Base-by-base conservation (phyloP, 163 green algal genomes). In the Volvox carteri region DNA sequence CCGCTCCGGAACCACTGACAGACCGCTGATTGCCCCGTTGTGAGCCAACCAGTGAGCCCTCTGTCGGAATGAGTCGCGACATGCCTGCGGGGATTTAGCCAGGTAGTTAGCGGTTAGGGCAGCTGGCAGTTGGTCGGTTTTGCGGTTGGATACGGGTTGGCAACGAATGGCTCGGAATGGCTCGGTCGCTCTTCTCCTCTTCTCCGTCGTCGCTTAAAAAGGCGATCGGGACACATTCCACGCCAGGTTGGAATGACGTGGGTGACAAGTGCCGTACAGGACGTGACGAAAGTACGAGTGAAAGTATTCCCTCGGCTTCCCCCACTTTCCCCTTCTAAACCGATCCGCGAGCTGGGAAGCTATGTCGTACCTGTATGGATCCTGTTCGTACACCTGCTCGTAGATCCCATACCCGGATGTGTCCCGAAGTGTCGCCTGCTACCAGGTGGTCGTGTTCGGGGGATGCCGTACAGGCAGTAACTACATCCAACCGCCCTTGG, bases 341-440 rank as follows among this genome's bases (percentile, higher is more conserved):
- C n/a, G n/a, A n/a, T n/a, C n/a, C n/a, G n/a, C n/a, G n/a, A n/a
- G n/a, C n/a, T n/a, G n/a, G n/a, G n/a, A n/a, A n/a, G n/a, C n/a
- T n/a, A 8, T 80, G 21, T 25, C 60, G 48, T 46, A 87, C 80
- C 80, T 78, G 80, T 44, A 87, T 87, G 60, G 30, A 67, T 21
- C 62, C 23, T 21, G 86, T 60, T 44, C 94, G 92, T 18, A 97
- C 86, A 14, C 92, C 92, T 18, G 23, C 81, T 18, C 85, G 87
- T 33, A 96, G 41, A 86, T 96, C 92, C 88, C 90, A 96, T 50
- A 96, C 88, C n/a, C 93, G 89, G 41, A 98, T 72, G 84, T 97
- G 95, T 0, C 96, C 96, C 1, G 89, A 84, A n/a, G 90, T 96
- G 90, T 98, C 95, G 0, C 94, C 96, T 12, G 95, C 81, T 16